phyloP scores from a whole-genome alignment of 2,329 filamentous ascomycete species.

The Chrysosporium queenslandicum region DNA sequence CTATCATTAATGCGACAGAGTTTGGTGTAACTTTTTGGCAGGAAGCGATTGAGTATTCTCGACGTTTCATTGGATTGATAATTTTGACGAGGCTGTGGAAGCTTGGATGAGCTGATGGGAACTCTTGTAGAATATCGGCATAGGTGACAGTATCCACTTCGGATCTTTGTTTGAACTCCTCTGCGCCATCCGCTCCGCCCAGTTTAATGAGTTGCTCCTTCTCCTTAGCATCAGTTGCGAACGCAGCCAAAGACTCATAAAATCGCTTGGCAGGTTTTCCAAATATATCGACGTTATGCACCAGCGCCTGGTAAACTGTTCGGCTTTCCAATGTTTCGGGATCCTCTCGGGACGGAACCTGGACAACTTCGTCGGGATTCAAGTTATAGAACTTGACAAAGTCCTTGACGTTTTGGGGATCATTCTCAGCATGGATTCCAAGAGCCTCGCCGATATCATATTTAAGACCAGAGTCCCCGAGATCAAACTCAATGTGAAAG shows the following conservation, averaged over 20 bases:
- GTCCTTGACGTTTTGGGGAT: conserved; percentile 62
- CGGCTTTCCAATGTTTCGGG: conserved; percentile 65
- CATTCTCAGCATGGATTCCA: conserved; percentile 91
- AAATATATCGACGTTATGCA: conserved; percentile 93
- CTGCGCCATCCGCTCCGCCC: conserved; percentile 65
- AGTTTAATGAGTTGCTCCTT: conserved; percentile 69
- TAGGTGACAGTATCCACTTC: conserved; percentile 89
- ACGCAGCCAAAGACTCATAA: conserved; percentile 85
- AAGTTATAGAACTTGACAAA: conserved; percentile 90
- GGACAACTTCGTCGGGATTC: conserved; percentile 72
- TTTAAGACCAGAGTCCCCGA: conserved; percentile 78
- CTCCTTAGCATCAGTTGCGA: conserved; percentile 71
- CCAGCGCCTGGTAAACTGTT: conserved; percentile 81
- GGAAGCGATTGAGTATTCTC: conserved; percentile 98
- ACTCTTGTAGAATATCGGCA: conserved; percentile 81
- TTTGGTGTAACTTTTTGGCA: conserved; percentile 88
- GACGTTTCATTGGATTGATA: conserved; percentile 82
- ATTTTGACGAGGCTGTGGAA: conserved; percentile 86
- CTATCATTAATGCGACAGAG: conserved; percentile 88
- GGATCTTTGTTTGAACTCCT: conserved; percentile 82
- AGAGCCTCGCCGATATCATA: conserved; percentile 97
- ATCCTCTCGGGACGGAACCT: conserved; percentile 79
- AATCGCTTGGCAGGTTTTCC: conserved; percentile 95
- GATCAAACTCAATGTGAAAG: conserved; percentile 98
- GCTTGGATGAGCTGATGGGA: conserved; percentile 72